These are phyloP conservation scores for Brassica cretica DNA, from an alignment of 345 rosid species.

Conservation along the genomic window DNA sequence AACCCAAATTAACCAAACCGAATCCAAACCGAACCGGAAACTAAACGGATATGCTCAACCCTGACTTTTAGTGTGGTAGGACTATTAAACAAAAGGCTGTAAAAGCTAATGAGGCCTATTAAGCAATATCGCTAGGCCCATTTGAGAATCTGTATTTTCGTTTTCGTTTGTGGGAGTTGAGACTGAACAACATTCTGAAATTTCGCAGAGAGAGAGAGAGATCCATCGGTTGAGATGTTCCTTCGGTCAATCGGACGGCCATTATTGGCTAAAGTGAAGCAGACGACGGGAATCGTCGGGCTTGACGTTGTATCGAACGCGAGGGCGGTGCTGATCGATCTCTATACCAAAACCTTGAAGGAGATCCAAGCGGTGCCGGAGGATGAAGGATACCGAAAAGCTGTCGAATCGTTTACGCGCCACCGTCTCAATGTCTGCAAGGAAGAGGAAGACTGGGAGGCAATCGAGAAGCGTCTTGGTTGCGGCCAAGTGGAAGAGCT, in stretches of 20 bases:
- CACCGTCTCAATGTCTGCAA: slow-evolving; percentile 78
- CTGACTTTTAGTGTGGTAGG: no score
- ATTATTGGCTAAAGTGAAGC: slow-evolving; percentile 81
- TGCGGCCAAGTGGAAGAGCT: slow-evolving; percentile 99
- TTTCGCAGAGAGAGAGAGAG: slow-evolving; percentile 23
- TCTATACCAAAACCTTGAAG: slow-evolving; percentile 84
- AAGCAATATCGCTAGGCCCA: neutral
- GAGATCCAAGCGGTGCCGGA: slow-evolving; percentile 93
- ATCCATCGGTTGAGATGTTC: slow-evolving; percentile 55
- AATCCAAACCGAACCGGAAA: no score
- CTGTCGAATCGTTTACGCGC: slow-evolving; percentile 83
- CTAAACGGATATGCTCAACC: no score
- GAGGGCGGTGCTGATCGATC: slow-evolving; percentile 70
- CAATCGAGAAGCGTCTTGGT: slow-evolving; percentile 77
- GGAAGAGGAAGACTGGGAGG: slow-evolving; percentile 89
- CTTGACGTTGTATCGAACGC: slow-evolving; percentile 96
- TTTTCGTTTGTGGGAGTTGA: slow-evolving; percentile 8
- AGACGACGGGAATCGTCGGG: slow-evolving; percentile 95
- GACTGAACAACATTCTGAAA: slow-evolving; percentile 28
- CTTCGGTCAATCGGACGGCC: slow-evolving; percentile 85
- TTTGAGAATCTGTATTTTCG: neutral
- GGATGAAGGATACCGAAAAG: slow-evolving; percentile 95
- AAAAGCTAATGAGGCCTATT: no score
- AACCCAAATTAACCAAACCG: no score
- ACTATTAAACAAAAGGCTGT: no score